Evolutionary conservation across 352 stramenopile species (phyloP).

Genomic region (Globisporangium irregulare): DNA sequence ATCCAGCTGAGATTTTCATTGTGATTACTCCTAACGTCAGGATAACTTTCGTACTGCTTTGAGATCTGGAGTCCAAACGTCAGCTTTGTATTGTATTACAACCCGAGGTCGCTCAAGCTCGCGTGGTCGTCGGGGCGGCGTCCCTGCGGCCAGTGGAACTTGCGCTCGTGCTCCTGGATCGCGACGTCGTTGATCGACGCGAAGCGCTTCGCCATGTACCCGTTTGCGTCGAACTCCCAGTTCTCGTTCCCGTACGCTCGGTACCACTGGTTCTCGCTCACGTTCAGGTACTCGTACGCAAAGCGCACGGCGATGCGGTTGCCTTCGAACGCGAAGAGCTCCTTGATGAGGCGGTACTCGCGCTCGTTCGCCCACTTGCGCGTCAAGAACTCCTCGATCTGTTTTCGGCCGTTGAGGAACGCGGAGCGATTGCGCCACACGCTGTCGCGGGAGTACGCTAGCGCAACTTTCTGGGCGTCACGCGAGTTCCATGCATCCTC

Average conservation of each 20-base stretch:
- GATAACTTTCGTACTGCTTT: background rate
- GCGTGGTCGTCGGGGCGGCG: constrained; percentile 35
- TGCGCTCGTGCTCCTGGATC: constrained; percentile 67
- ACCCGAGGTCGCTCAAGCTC: constrained; percentile 13
- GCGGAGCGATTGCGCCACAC: constrained; percentile 83
- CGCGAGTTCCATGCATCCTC: constrained; percentile 89
- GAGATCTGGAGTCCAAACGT: background rate
- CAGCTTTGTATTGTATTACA: background rate
- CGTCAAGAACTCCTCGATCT: constrained; percentile 75
- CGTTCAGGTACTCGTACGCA: constrained; percentile 77
- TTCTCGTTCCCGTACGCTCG: constrained; percentile 88
- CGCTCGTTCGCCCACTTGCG: constrained; percentile 70
- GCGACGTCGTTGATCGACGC: constrained; percentile 84
- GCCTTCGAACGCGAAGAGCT: constrained; percentile 72
- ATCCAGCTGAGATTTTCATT: background rate
- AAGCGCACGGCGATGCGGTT: constrained; percentile 88
- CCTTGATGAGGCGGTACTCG: constrained; percentile 88
- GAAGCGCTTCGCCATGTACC: constrained; percentile 78
- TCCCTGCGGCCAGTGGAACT: constrained; percentile 53
- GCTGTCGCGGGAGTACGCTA: constrained; percentile 80
- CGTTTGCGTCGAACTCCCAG: constrained; percentile 81
- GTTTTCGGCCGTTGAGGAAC: constrained; percentile 66
- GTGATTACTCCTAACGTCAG: background rate
- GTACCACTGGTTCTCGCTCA: constrained; percentile 58
- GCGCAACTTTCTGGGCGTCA: constrained; percentile 60